Evolutionary conservation across 305 asterid genomes (phyloP), one percentile per base, ranked within the genome.

Genomic region (Fraxinus nigra): DNA sequence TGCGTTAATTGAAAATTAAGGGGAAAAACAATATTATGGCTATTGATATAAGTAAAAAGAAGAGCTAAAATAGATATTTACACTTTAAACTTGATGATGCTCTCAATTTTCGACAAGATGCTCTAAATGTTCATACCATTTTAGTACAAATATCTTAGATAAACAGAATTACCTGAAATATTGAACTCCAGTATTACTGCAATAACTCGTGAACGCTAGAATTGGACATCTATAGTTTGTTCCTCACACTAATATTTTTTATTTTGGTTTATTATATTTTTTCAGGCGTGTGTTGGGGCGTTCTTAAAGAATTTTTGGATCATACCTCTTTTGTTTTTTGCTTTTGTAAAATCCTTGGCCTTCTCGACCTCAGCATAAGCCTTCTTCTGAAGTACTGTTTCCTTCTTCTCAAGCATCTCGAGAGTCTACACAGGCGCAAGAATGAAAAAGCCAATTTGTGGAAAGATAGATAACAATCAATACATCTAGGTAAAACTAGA

Each of bases 381-480:
- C 90, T 92, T 93, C 92, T 90, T 93, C 63, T 85, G 89, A 63
- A 95, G 97, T 76, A 92, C 90, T 18, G 73, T 85, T 87, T 93
- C 99, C 88, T 92, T 95, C 85, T 92, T 92, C 90, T 93, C 97
- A 4, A 95, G 97, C 97, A 91, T 87, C 91, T 92, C 98, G 75
- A 93, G 90, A 63, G 97, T 92, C 98, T 95, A 78, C 37, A 77
- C 75, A 80, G 59, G 65, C 11, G 48, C 33, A 82, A 69, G 4
- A 82, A 78, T 72, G 32, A 76, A 51, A 61, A 34, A 85, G 9
- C 14, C 81, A 82, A 35, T 76, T 73, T 20, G 26, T 16, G 76
- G 26, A 67, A 37, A 75, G 33, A 76, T 22, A 59, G 61, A 73
- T 40, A 51, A 22, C 37, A 43, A 32, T n/a, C 33, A 72, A 63